Evolutionary conservation across 495 filamentous ascomycete species (phyloP).

Genomic region (Penicillium bovifimosum): DNA sequence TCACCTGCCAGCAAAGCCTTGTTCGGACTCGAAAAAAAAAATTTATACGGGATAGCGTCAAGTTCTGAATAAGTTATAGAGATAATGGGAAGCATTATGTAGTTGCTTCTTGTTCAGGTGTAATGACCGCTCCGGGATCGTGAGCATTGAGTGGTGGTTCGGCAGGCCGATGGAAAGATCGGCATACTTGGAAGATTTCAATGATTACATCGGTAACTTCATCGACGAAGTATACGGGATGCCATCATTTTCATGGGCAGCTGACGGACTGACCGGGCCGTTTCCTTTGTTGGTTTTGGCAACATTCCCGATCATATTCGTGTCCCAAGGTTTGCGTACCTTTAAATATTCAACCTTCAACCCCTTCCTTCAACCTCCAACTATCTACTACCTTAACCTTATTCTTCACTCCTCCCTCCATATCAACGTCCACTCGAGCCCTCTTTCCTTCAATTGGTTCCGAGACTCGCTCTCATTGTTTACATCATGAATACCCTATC

Average conservation of each 20-base stretch:
- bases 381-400: not conserved
- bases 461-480: constrained; percentile 5
- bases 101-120: constrained; percentile 20
- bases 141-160: not conserved
- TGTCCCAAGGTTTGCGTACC: not conserved
- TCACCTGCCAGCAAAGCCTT: constrained; percentile 22
- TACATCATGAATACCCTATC: constrained; percentile 25
- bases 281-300: not conserved
- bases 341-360: not conserved
- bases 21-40: constrained; percentile 3
- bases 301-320: not conserved
- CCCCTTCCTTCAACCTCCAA: not conserved
- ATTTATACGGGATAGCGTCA: not conserved
- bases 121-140: too few relatives aligned
- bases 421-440: not conserved
- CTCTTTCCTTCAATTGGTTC: not conserved
- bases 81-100: constrained; percentile 26
- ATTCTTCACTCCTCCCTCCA: not conserved
- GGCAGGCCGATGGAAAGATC: constrained; percentile 2
- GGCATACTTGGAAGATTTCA: not conserved
- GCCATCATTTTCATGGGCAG: not conserved
- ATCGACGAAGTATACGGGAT: not conserved
- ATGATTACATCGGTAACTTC: not conserved
- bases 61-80: not conserved
- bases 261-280: not conserved